Evolutionary conservation across 1,284 basidiomycete genomes (phyloP).

Genomic region (Gymnopus androsaceus): DNA sequence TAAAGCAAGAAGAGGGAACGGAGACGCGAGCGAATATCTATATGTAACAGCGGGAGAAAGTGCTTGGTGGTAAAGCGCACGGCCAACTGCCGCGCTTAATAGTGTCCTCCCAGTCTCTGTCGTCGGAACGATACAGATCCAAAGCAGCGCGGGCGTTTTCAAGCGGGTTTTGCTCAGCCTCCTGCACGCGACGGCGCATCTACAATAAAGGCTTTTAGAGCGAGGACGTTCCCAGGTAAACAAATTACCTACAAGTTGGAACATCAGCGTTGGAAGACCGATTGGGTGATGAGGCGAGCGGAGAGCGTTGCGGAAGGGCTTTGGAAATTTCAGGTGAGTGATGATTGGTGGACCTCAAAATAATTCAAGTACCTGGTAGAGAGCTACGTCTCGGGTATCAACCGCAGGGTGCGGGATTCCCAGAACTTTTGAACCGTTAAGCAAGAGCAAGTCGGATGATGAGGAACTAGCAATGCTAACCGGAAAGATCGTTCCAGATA

Average conservation of each 20-base stretch:
- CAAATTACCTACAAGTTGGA: conserved; percentile 64
- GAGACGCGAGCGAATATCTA: conserved; percentile 28
- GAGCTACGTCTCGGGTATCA: conserved; percentile 77
- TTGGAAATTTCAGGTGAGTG: conserved; percentile 11
- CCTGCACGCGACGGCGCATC: too few relatives aligned
- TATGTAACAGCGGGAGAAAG: conserved; percentile 76
- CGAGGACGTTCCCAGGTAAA: background rate
- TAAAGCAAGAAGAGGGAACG: background rate
- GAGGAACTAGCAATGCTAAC: conserved; percentile 36
- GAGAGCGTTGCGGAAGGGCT: conserved; percentile 72
- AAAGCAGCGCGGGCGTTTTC: conserved; percentile 77
- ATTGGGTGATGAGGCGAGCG: conserved; percentile 63
- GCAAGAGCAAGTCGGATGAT: conserved; percentile 13
- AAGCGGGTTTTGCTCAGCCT: too few relatives aligned
- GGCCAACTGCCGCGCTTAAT: conserved; percentile 70
- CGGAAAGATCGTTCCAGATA: conserved; percentile 78
- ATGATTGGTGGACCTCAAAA: background rate
- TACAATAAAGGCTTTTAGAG: conserved; percentile 29
- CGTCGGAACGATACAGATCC: conserved; percentile 74
- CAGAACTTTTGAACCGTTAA: conserved; percentile 51
- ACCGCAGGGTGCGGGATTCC: conserved; percentile 80
- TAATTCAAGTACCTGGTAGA: conserved; percentile 55
- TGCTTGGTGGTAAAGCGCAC: conserved; percentile 70
- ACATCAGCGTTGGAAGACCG: conserved; percentile 74
- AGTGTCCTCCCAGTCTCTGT: conserved; percentile 65